Base-by-base conservation (phyloP, 2,329 filamentous ascomycete genomes). In the Ophiocordyceps camponoti-saundersi region DNA sequence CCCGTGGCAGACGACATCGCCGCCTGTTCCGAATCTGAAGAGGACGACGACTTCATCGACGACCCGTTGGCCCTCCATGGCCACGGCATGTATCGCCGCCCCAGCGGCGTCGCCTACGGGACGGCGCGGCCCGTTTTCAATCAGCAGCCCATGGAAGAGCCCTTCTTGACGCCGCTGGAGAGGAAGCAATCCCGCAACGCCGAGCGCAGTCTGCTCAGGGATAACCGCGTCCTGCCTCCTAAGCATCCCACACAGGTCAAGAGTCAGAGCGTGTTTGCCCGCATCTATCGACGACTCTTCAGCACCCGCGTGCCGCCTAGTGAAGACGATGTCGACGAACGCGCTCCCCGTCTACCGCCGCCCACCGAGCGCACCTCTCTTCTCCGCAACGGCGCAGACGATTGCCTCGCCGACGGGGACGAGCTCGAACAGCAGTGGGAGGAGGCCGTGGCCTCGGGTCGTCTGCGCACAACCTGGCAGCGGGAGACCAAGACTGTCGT, bases 381-480 rank as follows among this genome's bases (percentile, higher is more conserved):
- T 6, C 23, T 23, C 41, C 21, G 10, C n/a, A 44, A 50, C 30
- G 47, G 45, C 2, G 36, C 23, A 32, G 48, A 48, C 2, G 52
- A 64, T 59, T 32, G 61, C 21, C 65, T 66, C 39, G 68, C 68
- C 48, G 68, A 71, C 5, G 75, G 78, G 43, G 69, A 48, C 22
- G 43, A 34, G 18, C 42, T 89, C 45, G 77, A 82, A 53, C 73
- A 79, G 55, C 82, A 85, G 58, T 94, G 87, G 87, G 82, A 90
- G 51, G 83, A 88, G 51, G 90, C 89, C 0, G 84, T 95, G 12
- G 74, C 78, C 1, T 76, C 82, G 0, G 87, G 88, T 12, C 75
- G 79, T 57, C 89, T 96, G 53, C 80, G 82, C 46, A 95, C 89
- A 5, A 93, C 87, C 6, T 96, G 89, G 88, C 81, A 84, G 62